Conservation (phyloP, 2,329 filamentous ascomycete genomes). For the Nectriaceae sp. region DNA sequence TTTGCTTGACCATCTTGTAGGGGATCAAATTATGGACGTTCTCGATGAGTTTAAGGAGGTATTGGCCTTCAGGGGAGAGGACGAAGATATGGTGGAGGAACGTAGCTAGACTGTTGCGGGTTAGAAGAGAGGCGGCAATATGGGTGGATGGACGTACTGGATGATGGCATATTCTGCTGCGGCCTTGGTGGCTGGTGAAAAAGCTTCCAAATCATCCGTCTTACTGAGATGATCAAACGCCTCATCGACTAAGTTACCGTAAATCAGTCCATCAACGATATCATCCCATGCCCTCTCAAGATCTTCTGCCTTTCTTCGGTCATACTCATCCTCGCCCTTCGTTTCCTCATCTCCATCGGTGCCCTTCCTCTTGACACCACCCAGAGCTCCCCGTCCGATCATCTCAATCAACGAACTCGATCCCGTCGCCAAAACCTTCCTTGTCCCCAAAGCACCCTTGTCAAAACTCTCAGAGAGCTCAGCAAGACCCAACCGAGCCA, state of each 20-base stretch:
- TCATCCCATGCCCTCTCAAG: conserved; percentile 67
- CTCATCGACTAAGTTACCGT: conserved; percentile 67
- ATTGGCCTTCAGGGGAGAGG: conserved; percentile 73
- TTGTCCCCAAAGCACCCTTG: conserved; percentile 71
- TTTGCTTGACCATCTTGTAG: conserved; percentile 72
- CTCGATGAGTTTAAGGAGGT: conserved; percentile 69
- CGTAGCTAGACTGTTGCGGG: conserved; percentile 62
- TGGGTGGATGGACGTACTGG: conserved; percentile 55
- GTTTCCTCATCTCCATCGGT: conserved; percentile 5
- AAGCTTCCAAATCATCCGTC: conserved; percentile 63
- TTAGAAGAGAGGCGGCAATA: conserved; percentile 16
- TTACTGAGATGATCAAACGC: conserved; percentile 62
- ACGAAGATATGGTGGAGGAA: conserved; percentile 75
- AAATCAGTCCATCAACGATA: conserved; percentile 64
- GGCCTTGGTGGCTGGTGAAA: conserved; percentile 62
- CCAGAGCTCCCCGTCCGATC: conserved; percentile 65
- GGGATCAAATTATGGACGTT: conserved; percentile 71
- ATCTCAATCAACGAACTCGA: conserved; percentile 70
- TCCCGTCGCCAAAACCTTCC: conserved; percentile 75
- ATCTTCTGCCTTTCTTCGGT: conserved; percentile 59
- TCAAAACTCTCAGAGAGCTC: conserved; percentile 82
- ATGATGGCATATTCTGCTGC: conserved; percentile 67
- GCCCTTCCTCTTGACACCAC: conserved; percentile 43
- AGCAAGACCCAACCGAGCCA: conserved; percentile 64
- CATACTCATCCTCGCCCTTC: conserved; percentile 45